phyloP scores from a whole-genome alignment of 2,329 filamentous ascomycete species.

The Fusarium sp. region DNA sequence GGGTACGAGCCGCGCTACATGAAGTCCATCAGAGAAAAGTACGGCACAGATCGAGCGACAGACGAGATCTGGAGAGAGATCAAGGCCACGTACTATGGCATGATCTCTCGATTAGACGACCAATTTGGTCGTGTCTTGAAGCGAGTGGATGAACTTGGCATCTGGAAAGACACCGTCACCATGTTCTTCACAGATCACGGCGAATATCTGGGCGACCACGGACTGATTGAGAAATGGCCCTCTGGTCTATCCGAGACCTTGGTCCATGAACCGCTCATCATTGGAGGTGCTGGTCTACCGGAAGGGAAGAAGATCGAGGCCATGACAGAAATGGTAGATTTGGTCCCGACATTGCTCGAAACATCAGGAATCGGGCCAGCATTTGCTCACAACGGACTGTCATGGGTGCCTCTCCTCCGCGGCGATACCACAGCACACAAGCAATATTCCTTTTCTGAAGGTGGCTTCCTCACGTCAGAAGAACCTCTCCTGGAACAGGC shows the following conservation, averaged over 20 bases:
- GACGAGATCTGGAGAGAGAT: constrained; percentile 55
- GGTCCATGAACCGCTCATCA: constrained; percentile 55
- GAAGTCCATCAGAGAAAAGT: constrained; percentile 49
- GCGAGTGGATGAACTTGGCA: constrained; percentile 45
- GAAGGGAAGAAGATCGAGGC: constrained; percentile 45
- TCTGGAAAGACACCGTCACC: constrained; percentile 53
- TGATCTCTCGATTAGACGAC: constrained; percentile 56
- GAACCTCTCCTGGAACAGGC: constrained; percentile 57
- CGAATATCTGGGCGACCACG: constrained; percentile 58
- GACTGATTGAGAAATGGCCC: constrained; percentile 60
- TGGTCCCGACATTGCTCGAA: constrained; percentile 56
- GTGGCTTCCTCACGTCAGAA: constrained; percentile 55
- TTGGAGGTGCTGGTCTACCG: constrained; percentile 54
- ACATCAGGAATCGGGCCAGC: constrained; percentile 50
- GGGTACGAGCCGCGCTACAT: constrained; percentile 56
- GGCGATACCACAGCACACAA: constrained; percentile 46
- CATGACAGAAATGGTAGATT: constrained; percentile 57
- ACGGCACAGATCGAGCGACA: constrained; percentile 53
- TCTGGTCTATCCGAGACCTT: constrained; percentile 54
- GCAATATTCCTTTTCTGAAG: constrained; percentile 55
- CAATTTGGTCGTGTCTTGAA: constrained; percentile 55
- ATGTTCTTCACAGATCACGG: constrained; percentile 58
- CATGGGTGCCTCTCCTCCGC: constrained; percentile 46
- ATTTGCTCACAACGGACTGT: constrained; percentile 53
- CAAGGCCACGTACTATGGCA: constrained; percentile 57